These are phyloP conservation scores for Crucibulum parvulum DNA, from an alignment of 1,284 basidiomycete genomes.

Conservation along the genomic window DNA sequence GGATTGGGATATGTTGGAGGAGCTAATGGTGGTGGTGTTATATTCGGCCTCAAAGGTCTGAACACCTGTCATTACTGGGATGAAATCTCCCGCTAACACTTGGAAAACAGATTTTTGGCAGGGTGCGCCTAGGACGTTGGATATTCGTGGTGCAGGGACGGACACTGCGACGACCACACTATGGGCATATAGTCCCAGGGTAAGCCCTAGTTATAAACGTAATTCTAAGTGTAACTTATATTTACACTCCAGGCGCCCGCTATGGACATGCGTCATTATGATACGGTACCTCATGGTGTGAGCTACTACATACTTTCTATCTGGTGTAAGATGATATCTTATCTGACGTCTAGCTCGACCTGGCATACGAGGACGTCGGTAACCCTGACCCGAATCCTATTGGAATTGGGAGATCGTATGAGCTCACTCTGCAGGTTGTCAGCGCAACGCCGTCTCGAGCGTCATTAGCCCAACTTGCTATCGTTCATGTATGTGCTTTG, in stretches of 20 bases:
- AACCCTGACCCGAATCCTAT: conserved; percentile 46
- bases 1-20: conserved; percentile 49
- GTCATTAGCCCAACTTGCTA: conserved; percentile 35
- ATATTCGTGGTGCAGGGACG: conserved; percentile 42
- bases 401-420: conserved; percentile 48
- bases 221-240: not conserved
- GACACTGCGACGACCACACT: conserved; percentile 40
- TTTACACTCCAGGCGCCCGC: conserved; percentile 34
- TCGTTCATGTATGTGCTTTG: conserved; percentile 30
- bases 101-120: conserved; percentile 46
- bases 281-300: conserved; percentile 47
- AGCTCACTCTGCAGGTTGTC: conserved; percentile 41
- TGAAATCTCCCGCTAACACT: not conserved
- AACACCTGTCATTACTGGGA: not conserved
- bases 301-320: conserved; percentile 5
- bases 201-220: conserved; percentile 8
- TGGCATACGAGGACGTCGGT: conserved; percentile 51
- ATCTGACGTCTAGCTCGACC: conserved; percentile 35
- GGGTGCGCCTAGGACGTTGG: conserved; percentile 43
- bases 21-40: conserved; percentile 43
- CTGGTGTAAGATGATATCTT: not conserved
- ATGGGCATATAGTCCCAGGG: conserved; percentile 49
- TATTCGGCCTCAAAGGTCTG: conserved; percentile 42
- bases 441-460: conserved; percentile 38
- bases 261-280: conserved; percentile 51